Evolutionary conservation across 352 stramenopile genomes (phyloP).

Genomic region (Globisporangium paddicum): DNA sequence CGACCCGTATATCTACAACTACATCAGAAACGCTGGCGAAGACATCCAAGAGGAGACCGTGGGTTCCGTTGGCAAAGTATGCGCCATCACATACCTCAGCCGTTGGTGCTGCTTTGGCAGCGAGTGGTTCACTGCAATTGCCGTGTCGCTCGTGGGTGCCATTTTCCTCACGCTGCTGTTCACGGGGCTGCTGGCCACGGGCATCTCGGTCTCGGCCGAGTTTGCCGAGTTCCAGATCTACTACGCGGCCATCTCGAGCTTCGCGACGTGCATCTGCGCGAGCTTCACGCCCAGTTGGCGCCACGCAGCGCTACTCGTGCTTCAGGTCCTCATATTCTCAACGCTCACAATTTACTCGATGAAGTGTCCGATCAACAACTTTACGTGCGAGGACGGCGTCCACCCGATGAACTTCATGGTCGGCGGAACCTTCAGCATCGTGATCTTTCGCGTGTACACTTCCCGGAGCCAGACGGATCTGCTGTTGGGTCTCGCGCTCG

Average conservation of each 20-base stretch:
- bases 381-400: slow-evolving; percentile 56
- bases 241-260: slow-evolving; percentile 55
- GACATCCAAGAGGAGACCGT: too few species aligned
- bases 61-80: slow-evolving; percentile 16
- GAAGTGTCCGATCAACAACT: slow-evolving; percentile 67
- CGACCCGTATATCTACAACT: too few species aligned
- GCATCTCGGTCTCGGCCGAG: slow-evolving; percentile 31
- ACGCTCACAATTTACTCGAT: slow-evolving; percentile 61
- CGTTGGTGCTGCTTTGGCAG: slow-evolving; percentile 26
- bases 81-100: too few species aligned
- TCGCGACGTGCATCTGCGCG: slow-evolving; percentile 38
- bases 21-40: too few species aligned
- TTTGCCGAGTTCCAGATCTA: slow-evolving; percentile 48
- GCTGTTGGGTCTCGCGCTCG: slow-evolving; percentile 46
- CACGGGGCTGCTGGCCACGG: slow-evolving; percentile 20
- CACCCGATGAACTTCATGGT: too few species aligned
- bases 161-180: slow-evolving; percentile 36
- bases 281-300: slow-evolving; percentile 60
- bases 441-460: too few species aligned
- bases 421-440: slow-evolving; percentile 35
- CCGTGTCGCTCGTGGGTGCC: slow-evolving; percentile 24
- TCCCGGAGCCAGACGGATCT: slow-evolving; percentile 9
- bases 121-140: slow-evolving; percentile 39
- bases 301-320: slow-evolving; percentile 55
- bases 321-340: slow-evolving; percentile 64